A percentile compares a stretch with the other conserved stretches of the same genome.
Evolutionary conservation across 2,329 filamentous ascomycete genomes (phyloP).

Genomic region (Pyrenochaeta sp.): DNA sequence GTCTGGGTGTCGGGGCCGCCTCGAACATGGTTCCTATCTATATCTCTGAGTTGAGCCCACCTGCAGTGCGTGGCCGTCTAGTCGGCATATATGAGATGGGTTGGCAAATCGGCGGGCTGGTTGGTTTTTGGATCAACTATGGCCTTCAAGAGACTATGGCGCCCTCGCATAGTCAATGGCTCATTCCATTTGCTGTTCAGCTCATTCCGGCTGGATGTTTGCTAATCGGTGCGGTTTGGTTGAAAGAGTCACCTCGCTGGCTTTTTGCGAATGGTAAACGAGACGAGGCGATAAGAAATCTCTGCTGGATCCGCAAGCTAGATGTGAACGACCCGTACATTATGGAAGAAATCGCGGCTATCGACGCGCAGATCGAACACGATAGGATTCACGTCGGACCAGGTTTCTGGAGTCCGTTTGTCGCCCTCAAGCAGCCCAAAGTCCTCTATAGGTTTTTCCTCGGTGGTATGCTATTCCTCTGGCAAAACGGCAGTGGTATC

Average conservation of each 20-base stretch:
- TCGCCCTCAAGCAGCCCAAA: conserved; percentile 52
- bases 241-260: conserved; percentile 57
- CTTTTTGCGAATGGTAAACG: conserved; percentile 53
- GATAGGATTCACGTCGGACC: conserved; percentile 70
- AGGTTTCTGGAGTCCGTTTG: conserved; percentile 72
- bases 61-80: conserved; percentile 66
- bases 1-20: conserved; percentile 63
- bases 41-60: conserved; percentile 63
- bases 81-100: conserved; percentile 60
- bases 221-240: conserved; percentile 53
- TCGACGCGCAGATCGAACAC: conserved; percentile 74
- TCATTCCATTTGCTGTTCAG: conserved; percentile 68
- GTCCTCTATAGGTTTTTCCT: conserved; percentile 77
- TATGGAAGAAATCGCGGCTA: conserved; percentile 74
- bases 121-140: conserved; percentile 53
- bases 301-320: conserved; percentile 71
- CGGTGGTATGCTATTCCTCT: conserved; percentile 77
- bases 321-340: conserved; percentile 69
- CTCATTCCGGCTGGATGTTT: conserved; percentile 72
- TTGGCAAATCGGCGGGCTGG: conserved; percentile 56
- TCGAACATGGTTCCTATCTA: conserved; percentile 68
- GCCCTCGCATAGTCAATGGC: conserved; percentile 55
- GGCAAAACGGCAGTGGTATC: conserved; percentile 80
- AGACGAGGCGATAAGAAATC: conserved; percentile 52
- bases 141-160: conserved; percentile 55